Percentiles rank a stretch among this genome's conserved stretches.
These are phyloP conservation scores for Metarhizium guizhouense DNA, from an alignment of 2,329 filamentous ascomycete genomes.

Conservation along the genomic window DNA sequence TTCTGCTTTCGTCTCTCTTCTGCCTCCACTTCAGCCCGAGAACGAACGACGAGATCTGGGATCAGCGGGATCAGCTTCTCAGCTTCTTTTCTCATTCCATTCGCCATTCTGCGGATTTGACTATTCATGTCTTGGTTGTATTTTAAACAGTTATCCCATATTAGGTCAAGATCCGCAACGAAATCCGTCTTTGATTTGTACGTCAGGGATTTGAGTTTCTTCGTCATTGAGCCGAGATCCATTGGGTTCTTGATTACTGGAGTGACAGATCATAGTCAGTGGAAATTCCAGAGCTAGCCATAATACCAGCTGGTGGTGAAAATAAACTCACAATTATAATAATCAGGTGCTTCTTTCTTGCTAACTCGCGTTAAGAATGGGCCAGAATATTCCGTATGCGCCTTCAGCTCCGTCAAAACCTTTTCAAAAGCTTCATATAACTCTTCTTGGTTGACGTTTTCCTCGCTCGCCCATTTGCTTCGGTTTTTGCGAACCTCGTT, in stretches of 20 bases:
- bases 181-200: conserved; percentile 93
- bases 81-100: conserved; percentile 94
- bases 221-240: conserved; percentile 97
- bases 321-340: conserved; percentile 68
- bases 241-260: conserved; percentile 91
- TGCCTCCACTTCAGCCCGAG: conserved; percentile 88
- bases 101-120: conserved; percentile 81
- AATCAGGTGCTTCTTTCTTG: conserved; percentile 94
- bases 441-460: conserved; percentile 95
- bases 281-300: background rate
- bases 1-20: conserved; percentile 79
- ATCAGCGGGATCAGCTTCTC: conserved; percentile 94
- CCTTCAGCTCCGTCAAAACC: conserved; percentile 92
- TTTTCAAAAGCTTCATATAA: conserved; percentile 95
- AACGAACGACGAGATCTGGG: conserved; percentile 81
- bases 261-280: conserved; percentile 14
- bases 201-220: conserved; percentile 75
- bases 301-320: background rate
- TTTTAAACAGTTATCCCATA: conserved; percentile 93
- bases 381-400: conserved; percentile 94
- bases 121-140: conserved; percentile 90
- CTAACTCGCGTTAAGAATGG: conserved; percentile 91
- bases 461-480: conserved; percentile 98
- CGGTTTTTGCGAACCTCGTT: conserved; percentile 96
- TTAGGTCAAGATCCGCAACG: conserved; percentile 83